Base-by-base conservation (phyloP, 352 stramenopile genomes). In the Elongisporangium prolatum region DNA sequence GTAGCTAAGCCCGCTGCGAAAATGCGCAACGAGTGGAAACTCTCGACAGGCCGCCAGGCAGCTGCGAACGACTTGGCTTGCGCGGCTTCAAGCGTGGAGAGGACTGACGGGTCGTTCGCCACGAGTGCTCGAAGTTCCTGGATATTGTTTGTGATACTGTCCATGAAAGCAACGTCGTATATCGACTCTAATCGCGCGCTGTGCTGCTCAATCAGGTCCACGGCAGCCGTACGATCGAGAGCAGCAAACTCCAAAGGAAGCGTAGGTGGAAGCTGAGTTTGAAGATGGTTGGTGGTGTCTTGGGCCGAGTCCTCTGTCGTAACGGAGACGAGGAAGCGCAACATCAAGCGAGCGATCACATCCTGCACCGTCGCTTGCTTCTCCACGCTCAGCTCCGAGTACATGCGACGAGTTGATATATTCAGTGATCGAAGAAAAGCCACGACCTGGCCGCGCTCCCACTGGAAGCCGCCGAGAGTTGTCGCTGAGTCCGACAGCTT, bases 381-480 rank as follows among this genome's bases (percentile, higher is more conserved):
- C 5, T 62, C 57, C 2, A 38, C 48, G 7, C 18, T 44, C 17
- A 69, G 51, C 5, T 75, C 57, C 0, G 25, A 17, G 38, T 72
- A 67, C 20, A 72, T 34, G 9, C 64, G 67, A 2, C 67, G 64
- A 4, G 60, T 72, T 1, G 64, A 75, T 8, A 72, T 53, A 48
- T 75, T 75, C 2, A 71, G 59, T 48, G 61, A 67, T 16, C 65
- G 68, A n/a, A 71, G 56, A 40, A 67, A 75, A 1, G 50, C 37
- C 14, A 65, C 52, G 9, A 73, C 61, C 8, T 54, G 48, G 16
- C 56, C 64, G 22, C 47, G 55, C n/a, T 55, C 38, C 65, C 68
- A 75, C 16, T 22, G 20, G 40, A 67, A 64, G 10, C 14, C 25
- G 0, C 56, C 56, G 34, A 66, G 49, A 0, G 28, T 61, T 40